phyloP scores from a whole-genome alignment of 208 protist species.

The Acanthamoeba sp. region DNA sequence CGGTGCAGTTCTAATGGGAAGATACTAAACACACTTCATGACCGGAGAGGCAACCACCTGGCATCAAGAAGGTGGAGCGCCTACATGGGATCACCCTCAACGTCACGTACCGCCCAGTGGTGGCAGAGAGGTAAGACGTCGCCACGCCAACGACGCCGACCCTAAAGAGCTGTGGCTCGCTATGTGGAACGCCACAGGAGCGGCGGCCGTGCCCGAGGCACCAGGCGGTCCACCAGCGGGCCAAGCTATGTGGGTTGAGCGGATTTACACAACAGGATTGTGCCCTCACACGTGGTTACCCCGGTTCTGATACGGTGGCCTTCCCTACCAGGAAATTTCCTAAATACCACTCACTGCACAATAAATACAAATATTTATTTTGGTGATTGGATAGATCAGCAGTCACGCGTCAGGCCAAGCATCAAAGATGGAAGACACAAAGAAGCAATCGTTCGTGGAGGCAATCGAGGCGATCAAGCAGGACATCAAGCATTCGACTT shows the following conservation, averaged over 20 bases:
- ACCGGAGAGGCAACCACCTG: not conserved
- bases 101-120: not conserved
- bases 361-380: not conserved
- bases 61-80: slow-evolving; percentile 7
- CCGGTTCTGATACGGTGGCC: no score
- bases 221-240: not conserved
- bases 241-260: no score
- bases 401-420: not conserved
- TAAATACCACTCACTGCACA: not conserved
- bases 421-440: not conserved
- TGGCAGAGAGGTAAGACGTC: not conserved
- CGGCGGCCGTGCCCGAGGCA: not conserved
- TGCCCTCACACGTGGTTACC: no score
- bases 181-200: not conserved
- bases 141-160: not conserved
- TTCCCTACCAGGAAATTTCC: not conserved
- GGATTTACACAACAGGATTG: no score
- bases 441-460: not conserved
- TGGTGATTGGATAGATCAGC: not conserved
- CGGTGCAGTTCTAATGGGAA: no score
- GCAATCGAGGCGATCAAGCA: slow-evolving; percentile 53
- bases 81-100: not conserved
- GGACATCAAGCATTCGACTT: slow-evolving; percentile 12
- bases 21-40: no score
- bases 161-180: not conserved